Evolutionary conservation across 768 basidiomycete genomes (phyloP).

Genomic region (Stropharia rugosoannulata): DNA sequence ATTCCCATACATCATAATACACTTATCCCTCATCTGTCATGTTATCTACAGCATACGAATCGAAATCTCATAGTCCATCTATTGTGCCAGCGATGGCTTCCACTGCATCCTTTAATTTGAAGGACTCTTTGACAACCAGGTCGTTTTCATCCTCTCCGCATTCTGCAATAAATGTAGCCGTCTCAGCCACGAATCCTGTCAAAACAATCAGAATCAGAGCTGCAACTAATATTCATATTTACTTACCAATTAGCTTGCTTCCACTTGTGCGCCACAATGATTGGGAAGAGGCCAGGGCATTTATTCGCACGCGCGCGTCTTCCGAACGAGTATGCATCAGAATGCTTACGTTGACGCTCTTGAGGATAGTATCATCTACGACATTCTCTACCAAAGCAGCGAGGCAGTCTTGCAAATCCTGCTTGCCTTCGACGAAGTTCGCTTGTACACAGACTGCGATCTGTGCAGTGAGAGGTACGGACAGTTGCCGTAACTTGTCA

Average conservation of each 20-base stretch:
- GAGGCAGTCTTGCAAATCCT: constrained; percentile 49
- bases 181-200: constrained; percentile 76
- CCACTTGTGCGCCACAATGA: constrained; percentile 79
- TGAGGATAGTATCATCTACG: constrained; percentile 64
- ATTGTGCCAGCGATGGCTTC: constrained; percentile 71
- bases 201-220: neutral
- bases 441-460: constrained; percentile 48
- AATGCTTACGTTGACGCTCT: constrained; percentile 77
- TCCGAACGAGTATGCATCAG: constrained; percentile 92
- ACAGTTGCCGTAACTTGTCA: constrained; percentile 67
- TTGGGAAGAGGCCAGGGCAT: constrained; percentile 66
- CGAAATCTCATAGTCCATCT: constrained; percentile 37
- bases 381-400: constrained; percentile 52
- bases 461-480: constrained; percentile 63
- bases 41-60: constrained; percentile 3
- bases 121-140: constrained; percentile 68
- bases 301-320: constrained; percentile 62
- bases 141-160: constrained; percentile 89
- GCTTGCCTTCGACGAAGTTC: constrained; percentile 34
- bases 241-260: constrained; percentile 66
- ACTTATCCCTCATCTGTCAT: constrained; percentile 9
- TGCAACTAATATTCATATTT: neutral
- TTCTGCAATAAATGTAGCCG: constrained; percentile 84
- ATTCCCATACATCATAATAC: constrained; percentile 10
- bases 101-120: constrained; percentile 66